Evolutionary conservation across 192 early-diverging fungal genomes (phyloP), one percentile per base, ranked within the genome.

Genomic region (Linnemannia elongata): DNA sequence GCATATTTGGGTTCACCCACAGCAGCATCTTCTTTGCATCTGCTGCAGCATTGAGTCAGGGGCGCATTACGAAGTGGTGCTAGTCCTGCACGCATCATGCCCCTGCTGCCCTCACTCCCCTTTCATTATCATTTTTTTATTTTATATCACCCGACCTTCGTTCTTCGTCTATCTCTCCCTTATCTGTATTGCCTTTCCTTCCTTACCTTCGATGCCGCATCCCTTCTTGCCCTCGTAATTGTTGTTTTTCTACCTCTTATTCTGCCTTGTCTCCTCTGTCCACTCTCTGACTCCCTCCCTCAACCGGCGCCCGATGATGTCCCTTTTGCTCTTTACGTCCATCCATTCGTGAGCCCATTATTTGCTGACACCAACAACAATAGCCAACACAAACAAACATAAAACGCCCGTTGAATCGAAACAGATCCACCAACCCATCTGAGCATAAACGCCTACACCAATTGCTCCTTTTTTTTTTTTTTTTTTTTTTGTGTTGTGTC

Each of bases 401-500:
- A 33, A 33, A 33, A 27, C 60, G 10, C 30, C 72, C 72, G 79
- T 75, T 81, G 73, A 52, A 81, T 75, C 79, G 68, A 75, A 36
- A 63, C 70, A 30, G 71, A 69, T 45, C 76, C 22, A 39, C 70
- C 22, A 38, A 42, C 20, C 8, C 22, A n/a, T 35, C 60, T 66
- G 27, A 66, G 60, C 60, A 66, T 30, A 66, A 33, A 33, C 30
- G 30, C n/a, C 30, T 33, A 66, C 60, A 66, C 60, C 60, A 66
- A 33, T 13, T 66, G 9, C 60, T 66, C 60, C 60, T 66, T 66
- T 66, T 63, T 60, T 33, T 33, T 66, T n/a, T n/a, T n/a, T n/a
- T n/a, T n/a, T n/a, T n/a, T n/a, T n/a, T n/a, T n/a, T n/a, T n/a
- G 10, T 63, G 9, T 3, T 63, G 24, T 57, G 4, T 9, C 24